A percentile compares a stretch with the other conserved stretches of the same genome.
These are phyloP conservation scores for Phytophthora syringae DNA, from an alignment of 352 stramenopile species.

Conservation along the genomic window DNA sequence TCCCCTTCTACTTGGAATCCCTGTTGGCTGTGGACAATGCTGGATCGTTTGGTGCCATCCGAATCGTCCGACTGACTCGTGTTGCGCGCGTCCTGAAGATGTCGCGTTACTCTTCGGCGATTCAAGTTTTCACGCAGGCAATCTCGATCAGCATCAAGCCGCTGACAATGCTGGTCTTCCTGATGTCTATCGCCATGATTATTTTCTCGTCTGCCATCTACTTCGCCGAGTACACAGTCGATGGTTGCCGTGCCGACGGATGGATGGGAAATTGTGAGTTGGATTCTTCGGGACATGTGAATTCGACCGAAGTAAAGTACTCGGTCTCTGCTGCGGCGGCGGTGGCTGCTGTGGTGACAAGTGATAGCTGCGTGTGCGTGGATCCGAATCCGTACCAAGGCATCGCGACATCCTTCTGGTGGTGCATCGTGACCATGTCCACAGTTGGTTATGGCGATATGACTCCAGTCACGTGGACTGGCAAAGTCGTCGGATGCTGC, in stretches of 20 bases:
- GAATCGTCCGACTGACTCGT: conserved; percentile 84
- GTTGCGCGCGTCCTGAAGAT: conserved; percentile 89
- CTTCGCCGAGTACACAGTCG: conserved; percentile 76
- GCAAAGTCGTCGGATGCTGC: conserved; percentile 74
- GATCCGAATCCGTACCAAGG: conserved; percentile 86
- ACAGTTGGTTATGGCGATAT: conserved; percentile 92
- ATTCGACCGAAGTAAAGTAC: conserved; percentile 18
- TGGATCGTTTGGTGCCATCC: conserved; percentile 71
- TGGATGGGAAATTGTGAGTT: conserved; percentile 61
- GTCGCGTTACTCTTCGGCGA: conserved; percentile 86
- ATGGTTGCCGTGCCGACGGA: conserved; percentile 63
- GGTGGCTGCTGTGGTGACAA: conserved; percentile 19
- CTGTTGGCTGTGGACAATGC: conserved; percentile 74
- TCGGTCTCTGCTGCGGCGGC: conserved; percentile 37
- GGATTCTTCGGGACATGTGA: conserved; percentile 13
- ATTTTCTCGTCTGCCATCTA: conserved; percentile 89
- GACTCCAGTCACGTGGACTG: conserved; percentile 72
- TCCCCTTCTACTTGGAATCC: conserved; percentile 86
- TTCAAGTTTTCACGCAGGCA: conserved; percentile 83
- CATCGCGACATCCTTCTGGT: conserved; percentile 88
- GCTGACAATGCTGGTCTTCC: conserved; percentile 88
- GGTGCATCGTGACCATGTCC: conserved; percentile 93
- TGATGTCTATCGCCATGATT: conserved; percentile 86
- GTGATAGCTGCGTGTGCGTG: conserved; percentile 52
- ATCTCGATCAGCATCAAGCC: conserved; percentile 80